Conservation (phyloP, 495 filamentous ascomycete species). For the Xylaria venustula region DNA sequence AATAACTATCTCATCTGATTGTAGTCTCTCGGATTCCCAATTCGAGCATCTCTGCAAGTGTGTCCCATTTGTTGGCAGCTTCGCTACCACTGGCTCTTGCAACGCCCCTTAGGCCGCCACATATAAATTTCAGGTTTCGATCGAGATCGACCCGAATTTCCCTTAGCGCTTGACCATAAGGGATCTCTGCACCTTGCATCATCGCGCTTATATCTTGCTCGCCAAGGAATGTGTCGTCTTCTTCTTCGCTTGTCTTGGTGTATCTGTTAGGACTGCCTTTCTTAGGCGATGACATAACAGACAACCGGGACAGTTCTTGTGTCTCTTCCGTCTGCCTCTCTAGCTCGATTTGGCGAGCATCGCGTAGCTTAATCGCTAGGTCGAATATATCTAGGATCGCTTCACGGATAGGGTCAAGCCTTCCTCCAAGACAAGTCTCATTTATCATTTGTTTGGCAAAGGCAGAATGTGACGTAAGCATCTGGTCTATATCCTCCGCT, state of each 20-base stretch:
- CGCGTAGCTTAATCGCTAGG: constrained; percentile 50
- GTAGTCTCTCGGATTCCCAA: constrained; percentile 38
- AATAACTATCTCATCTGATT: neutral
- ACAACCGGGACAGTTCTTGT: constrained; percentile 36
- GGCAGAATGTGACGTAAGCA: constrained; percentile 66
- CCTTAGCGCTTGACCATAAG: constrained; percentile 38
- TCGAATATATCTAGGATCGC: constrained; percentile 65
- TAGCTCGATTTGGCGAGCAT: constrained; percentile 41
- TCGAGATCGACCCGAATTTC: constrained; percentile 50
- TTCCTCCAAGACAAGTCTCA: constrained; percentile 64
- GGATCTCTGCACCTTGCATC: constrained; percentile 31
- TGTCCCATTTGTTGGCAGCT: constrained; percentile 54
- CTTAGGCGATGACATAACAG: constrained; percentile 25
- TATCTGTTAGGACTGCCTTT: constrained; percentile 22
- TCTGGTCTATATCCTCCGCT: constrained; percentile 76
- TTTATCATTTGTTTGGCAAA: constrained; percentile 62
- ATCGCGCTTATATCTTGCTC: constrained; percentile 25
- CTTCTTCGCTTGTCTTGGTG: constrained; percentile 37
- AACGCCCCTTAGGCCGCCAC: constrained; percentile 53
- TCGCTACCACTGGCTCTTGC: constrained; percentile 56
- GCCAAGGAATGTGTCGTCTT: constrained; percentile 36
- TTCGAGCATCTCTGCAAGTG: constrained; percentile 59
- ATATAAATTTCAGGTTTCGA: constrained; percentile 52
- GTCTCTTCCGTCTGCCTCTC: constrained; percentile 39
- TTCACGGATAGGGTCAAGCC: constrained; percentile 63